Percentiles rank a stretch among this genome's conserved stretches.
Evolutionary conservation across 2,329 filamentous ascomycete genomes (phyloP).

Genomic region (Fusarium anthophilum): DNA sequence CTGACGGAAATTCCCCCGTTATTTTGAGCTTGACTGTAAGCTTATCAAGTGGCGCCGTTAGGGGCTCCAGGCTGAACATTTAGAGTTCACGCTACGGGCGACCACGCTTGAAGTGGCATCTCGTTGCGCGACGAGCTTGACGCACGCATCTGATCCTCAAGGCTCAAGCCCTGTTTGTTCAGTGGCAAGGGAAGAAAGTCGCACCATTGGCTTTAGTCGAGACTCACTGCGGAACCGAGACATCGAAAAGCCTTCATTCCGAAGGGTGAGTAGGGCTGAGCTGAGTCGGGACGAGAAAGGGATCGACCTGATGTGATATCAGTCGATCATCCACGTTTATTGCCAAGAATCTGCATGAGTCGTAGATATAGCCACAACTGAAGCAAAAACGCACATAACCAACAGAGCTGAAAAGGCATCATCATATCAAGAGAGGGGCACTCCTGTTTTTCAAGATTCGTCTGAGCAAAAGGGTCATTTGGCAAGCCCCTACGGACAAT

Average conservation of each 20-base stretch:
- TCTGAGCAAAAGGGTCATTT: not conserved
- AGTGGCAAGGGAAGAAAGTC: not conserved
- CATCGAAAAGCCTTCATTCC: not conserved
- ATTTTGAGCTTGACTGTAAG: not conserved
- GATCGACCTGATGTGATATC: not conserved
- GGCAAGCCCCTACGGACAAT: not conserved
- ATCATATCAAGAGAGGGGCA: not conserved
- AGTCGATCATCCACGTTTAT: not conserved
- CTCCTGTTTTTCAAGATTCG: not conserved
- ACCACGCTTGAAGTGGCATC: not conserved
- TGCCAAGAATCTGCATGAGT: not conserved
- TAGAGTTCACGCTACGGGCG: not conserved
- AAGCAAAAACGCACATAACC: not conserved
- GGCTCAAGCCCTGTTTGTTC: not conserved
- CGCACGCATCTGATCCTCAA: not conserved
- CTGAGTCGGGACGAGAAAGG: not conserved
- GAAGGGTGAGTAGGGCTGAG: not conserved
- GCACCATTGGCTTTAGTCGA: not conserved
- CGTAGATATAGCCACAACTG: not conserved
- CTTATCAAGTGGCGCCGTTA: not conserved
- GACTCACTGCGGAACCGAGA: not conserved
- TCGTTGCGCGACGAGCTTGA: not conserved
- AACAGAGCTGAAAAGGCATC: not conserved
- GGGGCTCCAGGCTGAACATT: not conserved
- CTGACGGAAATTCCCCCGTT: not conserved